These are phyloP conservation scores for Cercospora nicotianae DNA, from an alignment of 2,329 filamentous ascomycete genomes.

Conservation along the genomic window DNA sequence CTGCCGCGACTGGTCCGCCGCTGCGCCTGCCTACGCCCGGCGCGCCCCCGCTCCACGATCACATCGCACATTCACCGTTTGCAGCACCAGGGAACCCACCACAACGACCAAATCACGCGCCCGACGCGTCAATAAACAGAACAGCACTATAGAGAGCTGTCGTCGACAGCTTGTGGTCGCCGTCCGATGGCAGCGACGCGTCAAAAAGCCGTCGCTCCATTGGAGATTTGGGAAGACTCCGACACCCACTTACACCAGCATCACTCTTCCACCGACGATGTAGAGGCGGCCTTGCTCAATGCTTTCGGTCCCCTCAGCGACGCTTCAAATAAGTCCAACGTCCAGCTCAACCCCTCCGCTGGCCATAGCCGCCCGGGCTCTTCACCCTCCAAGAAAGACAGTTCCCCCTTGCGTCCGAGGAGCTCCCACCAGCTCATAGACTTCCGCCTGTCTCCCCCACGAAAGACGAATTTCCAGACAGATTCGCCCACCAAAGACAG, in stretches of 20 bases:
- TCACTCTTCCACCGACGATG: conserved; percentile 41
- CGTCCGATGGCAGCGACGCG: conserved; percentile 49
- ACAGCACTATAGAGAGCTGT: conserved; percentile 3
- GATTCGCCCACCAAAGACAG: conserved; percentile 69
- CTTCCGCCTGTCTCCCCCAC: conserved; percentile 66
- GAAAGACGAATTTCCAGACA: conserved; percentile 54
- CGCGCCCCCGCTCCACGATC: conserved; percentile 2
- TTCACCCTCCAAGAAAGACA: conserved; percentile 69
- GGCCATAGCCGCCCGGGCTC: conserved; percentile 54
- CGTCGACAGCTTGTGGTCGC: conserved; percentile 5
- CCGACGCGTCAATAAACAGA: conserved; percentile 16
- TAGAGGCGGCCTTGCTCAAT: conserved; percentile 56
- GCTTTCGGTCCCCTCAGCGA: conserved; percentile 46
- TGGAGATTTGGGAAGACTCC: conserved; percentile 62
- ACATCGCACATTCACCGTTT: conserved; percentile 13
- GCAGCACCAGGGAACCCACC: conserved; percentile 14
- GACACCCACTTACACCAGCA: conserved; percentile 39
- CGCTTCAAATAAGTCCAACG: conserved; percentile 59
- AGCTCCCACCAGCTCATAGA: conserved; percentile 65
- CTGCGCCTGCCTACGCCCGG: neutral
- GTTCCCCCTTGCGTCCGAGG: conserved; percentile 62
- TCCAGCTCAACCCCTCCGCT: conserved; percentile 63
- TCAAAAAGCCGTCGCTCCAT: conserved; percentile 47
- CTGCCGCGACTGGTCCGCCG: conserved; percentile 4
- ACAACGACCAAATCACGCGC: conserved; percentile 17